Evolutionary conservation across 1,284 basidiomycete species (phyloP), one percentile per base, ranked within the genome.

Genomic region (Apiotrichum domesticum): DNA sequence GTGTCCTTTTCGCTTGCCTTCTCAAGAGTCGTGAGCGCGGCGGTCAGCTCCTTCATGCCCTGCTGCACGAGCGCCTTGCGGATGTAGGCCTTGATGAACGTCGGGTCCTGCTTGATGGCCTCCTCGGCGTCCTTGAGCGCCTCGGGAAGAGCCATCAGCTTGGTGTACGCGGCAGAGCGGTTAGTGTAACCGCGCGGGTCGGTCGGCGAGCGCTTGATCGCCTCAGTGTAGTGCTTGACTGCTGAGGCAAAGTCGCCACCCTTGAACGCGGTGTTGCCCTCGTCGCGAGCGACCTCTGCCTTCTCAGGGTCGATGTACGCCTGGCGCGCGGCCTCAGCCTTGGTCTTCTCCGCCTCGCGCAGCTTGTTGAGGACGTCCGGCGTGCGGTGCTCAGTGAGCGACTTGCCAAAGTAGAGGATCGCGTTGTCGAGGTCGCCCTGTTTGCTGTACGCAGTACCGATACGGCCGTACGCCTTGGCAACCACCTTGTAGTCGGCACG

Each of bases 181-280:
- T 99, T 99, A 72, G 94, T 98, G 81, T 96, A 98, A 13, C 90
- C 92, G 63, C 88, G 82, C 9, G 96, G 84, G 71, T 99, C 95
- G 37, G 78, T 74, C 44, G 96, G 96, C 68, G 91, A 86, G 53
- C 96, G 87, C 80, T 98, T 98, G 81, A 98, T 96, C 60, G 91
- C 87, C 79, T 99, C 96, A 11, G 88, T 84, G 79, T 98, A 99
- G 44, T 84, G 81, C 79, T 90, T 92, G 62, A 98, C 94, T 1
- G 94, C 90, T n/a, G 82, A 85, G 14, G 85, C 92, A 77, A 91
- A 97, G 74, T 93, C 85, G 33, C 90, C 93, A 3, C 79, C 81
- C 80, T 98, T 98, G 85, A 97, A 99, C 41, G 87, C 82, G 40
- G 80, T 78, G 75, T 98, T 99, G 14, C 96, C 96, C 72, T 94